Evolutionary conservation across 176 grass and related monocot species (phyloP).

Genomic region (Carex kokanica): DNA sequence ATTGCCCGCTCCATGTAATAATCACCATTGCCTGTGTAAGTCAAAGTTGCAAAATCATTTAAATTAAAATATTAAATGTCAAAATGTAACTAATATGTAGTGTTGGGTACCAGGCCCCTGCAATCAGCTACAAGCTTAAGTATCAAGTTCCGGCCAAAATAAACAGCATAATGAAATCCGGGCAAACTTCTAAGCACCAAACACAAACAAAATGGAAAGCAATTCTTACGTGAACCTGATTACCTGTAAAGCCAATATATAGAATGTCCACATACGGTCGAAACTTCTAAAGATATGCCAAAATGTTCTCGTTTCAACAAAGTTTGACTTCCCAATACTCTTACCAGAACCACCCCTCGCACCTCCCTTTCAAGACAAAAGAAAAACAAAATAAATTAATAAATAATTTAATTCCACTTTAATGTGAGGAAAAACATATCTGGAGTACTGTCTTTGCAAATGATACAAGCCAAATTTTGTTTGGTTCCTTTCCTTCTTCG

Average conservation of each 20-base stretch:
- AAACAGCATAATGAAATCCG: background rate
- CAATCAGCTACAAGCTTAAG: background rate
- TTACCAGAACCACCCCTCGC: constrained; percentile 45
- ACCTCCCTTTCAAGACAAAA: constrained; percentile 51
- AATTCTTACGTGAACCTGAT: constrained; percentile 4
- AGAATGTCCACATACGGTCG: constrained; percentile 98
- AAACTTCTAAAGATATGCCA: constrained; percentile 97
- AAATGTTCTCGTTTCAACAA: constrained; percentile 93
- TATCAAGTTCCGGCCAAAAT: background rate
- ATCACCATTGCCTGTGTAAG: constrained; percentile 76
- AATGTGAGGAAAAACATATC: constrained; percentile 2
- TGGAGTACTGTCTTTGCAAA: constrained; percentile 6
- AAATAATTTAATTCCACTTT: background rate
- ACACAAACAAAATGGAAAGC: constrained; percentile 8
- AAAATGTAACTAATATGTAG: background rate
- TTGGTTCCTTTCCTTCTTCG: background rate
- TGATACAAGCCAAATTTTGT: constrained; percentile 22
- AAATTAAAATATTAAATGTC: no score
- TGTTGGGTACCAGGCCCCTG: background rate
- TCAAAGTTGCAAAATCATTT: constrained; percentile 7
- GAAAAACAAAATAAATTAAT: background rate
- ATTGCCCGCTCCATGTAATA: constrained; percentile 63
- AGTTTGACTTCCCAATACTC: constrained; percentile 86
- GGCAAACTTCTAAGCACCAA: background rate
- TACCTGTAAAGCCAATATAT: constrained; percentile 85